Conservation (phyloP, 2,329 filamentous ascomycete species). For the Thermochaetoides dissita region DNA sequence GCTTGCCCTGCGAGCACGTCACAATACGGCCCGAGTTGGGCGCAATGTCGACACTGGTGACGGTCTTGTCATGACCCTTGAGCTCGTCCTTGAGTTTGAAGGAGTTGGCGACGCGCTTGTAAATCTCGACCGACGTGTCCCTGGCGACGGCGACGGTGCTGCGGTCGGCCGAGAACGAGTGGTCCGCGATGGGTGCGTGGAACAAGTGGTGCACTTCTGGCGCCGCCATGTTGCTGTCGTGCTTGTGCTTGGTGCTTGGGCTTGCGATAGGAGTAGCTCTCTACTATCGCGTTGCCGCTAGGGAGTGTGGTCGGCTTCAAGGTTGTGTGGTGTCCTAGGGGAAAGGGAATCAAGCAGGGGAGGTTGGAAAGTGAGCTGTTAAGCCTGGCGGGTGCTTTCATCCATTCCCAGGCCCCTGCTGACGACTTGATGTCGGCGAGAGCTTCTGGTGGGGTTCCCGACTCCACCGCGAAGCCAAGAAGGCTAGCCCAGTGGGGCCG, state of each 20-base stretch:
- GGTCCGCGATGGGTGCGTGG: conserved; percentile 89
- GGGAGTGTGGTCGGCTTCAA: background rate
- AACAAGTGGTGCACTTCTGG: conserved; percentile 95
- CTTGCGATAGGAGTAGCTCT: conserved; percentile 85
- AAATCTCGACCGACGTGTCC: conserved; percentile 82
- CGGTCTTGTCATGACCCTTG: conserved; percentile 91
- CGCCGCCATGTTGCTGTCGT: conserved; percentile 49
- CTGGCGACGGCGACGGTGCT: conserved; percentile 79
- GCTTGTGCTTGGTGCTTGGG: background rate
- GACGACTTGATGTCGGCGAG: too few species aligned
- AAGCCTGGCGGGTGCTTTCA: too few species aligned
- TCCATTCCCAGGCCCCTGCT: too few species aligned
- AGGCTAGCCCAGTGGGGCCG: too few species aligned
- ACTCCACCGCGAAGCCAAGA: too few species aligned
- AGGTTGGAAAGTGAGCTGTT: too few species aligned
- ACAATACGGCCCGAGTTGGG: conserved; percentile 84
- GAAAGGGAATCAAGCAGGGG: too few species aligned
- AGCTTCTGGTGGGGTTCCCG: too few species aligned
- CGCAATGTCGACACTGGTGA: conserved; percentile 93
- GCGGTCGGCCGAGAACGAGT: conserved; percentile 92
- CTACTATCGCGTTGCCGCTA: conserved; percentile 58
- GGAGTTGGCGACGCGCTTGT: conserved; percentile 54
- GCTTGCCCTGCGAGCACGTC: conserved; percentile 69
- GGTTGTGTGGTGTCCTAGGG: background rate
- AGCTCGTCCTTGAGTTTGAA: conserved; percentile 85